Evolutionary conservation across 2,329 filamentous ascomycete genomes (phyloP).

Genomic region (Sporothrix brasiliensis): DNA sequence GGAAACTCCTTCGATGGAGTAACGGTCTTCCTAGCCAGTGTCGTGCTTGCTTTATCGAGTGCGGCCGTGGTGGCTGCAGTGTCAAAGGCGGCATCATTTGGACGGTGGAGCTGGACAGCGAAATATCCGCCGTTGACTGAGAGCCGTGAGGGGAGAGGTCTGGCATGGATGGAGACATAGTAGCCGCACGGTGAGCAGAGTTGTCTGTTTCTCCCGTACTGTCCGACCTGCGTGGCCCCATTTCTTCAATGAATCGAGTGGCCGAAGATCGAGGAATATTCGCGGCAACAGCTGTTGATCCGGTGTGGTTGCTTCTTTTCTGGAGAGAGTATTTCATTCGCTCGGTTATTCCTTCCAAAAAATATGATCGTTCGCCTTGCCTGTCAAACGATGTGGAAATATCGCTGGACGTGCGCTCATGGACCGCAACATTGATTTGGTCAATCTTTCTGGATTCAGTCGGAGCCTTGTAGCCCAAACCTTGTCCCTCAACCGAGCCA

Average conservation of each 20-base stretch:
- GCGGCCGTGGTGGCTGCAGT: neutral
- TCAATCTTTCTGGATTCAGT: neutral
- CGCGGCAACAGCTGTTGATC: neutral
- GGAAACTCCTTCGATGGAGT: constrained; percentile 23
- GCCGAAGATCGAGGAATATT: constrained; percentile 3
- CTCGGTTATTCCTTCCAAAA: neutral
- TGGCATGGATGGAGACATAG: neutral
- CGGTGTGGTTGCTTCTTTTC: neutral
- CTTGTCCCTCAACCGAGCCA: no score
- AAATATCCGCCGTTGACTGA: neutral
- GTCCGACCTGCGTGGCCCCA: neutral
- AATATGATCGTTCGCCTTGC: neutral
- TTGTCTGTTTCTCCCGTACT: neutral
- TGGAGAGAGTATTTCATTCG: neutral
- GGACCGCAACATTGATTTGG: neutral
- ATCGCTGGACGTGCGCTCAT: neutral
- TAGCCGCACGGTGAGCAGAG: neutral
- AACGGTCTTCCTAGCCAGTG: constrained; percentile 26
- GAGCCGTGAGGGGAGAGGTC: neutral
- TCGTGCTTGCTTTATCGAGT: neutral
- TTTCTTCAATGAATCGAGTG: constrained; percentile 7
- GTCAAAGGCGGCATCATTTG: constrained; percentile 40
- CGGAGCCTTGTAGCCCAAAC: neutral
- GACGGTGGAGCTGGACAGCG: neutral
- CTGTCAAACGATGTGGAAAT: neutral